Conservation (phyloP, 768 basidiomycete genomes). For the Trametes gibbosa region DNA sequence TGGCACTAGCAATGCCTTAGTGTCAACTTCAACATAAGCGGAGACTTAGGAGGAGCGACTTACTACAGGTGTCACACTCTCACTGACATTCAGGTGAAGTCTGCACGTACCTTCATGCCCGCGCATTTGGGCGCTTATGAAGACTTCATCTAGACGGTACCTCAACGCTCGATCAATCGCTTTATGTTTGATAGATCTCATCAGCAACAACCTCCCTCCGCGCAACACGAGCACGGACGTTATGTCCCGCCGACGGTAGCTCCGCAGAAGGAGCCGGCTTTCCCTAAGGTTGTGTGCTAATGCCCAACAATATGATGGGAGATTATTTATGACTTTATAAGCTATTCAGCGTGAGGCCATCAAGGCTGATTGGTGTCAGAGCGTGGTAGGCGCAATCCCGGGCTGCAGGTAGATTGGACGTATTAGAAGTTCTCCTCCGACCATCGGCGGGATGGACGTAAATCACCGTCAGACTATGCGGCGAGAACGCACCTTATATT, state of each 20-base stretch:
- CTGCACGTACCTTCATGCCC: no score
- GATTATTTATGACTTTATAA: no score
- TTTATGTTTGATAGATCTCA: constrained; percentile 7
- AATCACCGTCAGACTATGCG: no score
- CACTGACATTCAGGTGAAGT: no score
- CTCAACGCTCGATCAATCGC: constrained; percentile 4
- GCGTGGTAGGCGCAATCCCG: not conserved
- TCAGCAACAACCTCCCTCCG: not conserved
- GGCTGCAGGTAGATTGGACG: no score
- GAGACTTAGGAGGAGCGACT: not conserved
- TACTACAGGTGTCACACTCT: no score
- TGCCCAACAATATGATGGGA: not conserved
- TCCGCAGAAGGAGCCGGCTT: not conserved
- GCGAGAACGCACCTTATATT: no score
- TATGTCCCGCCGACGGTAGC: not conserved
- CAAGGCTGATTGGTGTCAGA: not conserved
- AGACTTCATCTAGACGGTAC: not conserved
- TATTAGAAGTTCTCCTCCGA: no score
- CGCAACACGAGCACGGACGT: not conserved
- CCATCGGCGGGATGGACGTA: no score
- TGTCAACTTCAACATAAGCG: not conserved
- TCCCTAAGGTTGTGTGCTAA: not conserved
- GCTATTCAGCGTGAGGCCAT: no score
- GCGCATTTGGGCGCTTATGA: not conserved
- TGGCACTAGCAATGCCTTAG: not conserved